A percentile compares a stretch with the other conserved stretches of the same genome.
These are phyloP conservation scores for Brassica cretica DNA, from an alignment of 345 rosid species.

Conservation along the genomic window DNA sequence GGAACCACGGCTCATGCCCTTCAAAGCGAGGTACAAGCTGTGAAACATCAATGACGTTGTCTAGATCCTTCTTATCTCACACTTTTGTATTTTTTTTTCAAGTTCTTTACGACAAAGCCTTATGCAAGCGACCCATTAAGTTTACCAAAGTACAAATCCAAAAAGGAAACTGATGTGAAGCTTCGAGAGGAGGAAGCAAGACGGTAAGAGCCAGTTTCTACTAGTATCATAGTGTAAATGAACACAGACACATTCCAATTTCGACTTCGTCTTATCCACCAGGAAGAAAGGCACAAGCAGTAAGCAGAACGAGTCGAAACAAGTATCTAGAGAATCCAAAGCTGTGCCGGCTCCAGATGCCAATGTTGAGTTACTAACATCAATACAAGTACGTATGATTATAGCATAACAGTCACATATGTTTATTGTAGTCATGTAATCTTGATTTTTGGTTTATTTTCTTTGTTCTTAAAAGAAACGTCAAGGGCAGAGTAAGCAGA, in stretches of 20 bases:
- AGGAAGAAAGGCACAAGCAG: background rate
- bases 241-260: background rate
- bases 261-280: background rate
- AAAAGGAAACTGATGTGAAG: background rate
- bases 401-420: background rate
- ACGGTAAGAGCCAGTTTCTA: background rate
- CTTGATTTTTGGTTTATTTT: background rate
- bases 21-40: background rate
- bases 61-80: background rate
- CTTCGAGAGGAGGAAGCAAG: background rate
- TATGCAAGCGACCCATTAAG: background rate
- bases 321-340: background rate
- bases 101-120: background rate
- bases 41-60: background rate
- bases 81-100: background rate
- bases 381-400: background rate
- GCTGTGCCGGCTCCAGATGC: background rate
- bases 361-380: background rate
- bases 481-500: background rate
- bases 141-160: background rate
- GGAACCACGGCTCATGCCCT: background rate
- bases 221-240: background rate
- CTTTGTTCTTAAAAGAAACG: background rate
- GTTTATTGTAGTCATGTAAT: background rate
- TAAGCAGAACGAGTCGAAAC: background rate